Base-by-base conservation (phyloP, 1,284 basidiomycete genomes). In the Trichosporon sp. region DNA sequence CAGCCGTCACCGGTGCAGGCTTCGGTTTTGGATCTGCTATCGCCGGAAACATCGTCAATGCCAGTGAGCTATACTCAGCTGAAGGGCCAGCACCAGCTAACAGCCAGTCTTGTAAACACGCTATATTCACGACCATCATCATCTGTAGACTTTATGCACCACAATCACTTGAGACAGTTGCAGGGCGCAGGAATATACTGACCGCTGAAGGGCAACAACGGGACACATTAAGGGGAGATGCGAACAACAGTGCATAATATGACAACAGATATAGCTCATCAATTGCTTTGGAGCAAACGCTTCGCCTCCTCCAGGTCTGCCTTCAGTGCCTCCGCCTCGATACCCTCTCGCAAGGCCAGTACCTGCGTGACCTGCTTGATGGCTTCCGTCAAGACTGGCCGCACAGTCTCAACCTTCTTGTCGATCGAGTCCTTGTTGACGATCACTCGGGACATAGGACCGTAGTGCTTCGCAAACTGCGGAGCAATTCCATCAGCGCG, bases 1-100 rank as follows among this genome's bases (percentile, higher is more conserved):
- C 73, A 0, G 72, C 73, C 10, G 74, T 73, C n/a, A 69, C 62
- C 37, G 75, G 75, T 46, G 65, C 68, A 2, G 75, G 75, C 4
- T 77, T 75, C 44, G 75, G 75, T 7, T 66, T 68, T 29, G 75
- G 73, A 8, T 52, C 66, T 25, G 66, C 73, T 8, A 59, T 75
- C 19, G 73, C 72, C 13, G 60, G 61, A 23, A 65, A 73, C 31
- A 29, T 72, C 23, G 69, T 74, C 19, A 61, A 73, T 54, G 63
- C 58, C 21, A 71, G 72, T 73, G 33, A 54, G 49, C 25, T 54
- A 5, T 31, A 29, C 8, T 8, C 8, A 16, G 13, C 11, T 25
- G 16, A 25, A 4, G 34, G 5, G 27, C 7, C 25, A 29, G n/a
- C 54, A 33, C n/a, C n/a, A 33, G 56, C 56, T 54, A n/a, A 54